These are phyloP conservation scores for Globisporangium viniferum DNA, from an alignment of 352 stramenopile genomes.

Conservation along the genomic window DNA sequence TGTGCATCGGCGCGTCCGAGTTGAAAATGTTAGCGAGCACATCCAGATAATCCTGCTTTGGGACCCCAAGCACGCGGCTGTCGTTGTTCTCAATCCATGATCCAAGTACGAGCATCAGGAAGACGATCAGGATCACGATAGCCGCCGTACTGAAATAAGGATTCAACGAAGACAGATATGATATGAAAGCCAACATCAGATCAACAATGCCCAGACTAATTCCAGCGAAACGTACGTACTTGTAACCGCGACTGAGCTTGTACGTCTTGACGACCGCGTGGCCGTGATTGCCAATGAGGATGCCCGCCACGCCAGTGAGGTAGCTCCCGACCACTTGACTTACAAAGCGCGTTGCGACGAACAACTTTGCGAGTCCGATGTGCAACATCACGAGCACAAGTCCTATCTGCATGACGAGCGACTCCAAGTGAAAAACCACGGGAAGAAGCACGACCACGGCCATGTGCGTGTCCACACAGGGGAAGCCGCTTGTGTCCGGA, in stretches of 20 bases:
- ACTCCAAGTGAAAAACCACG: constrained; percentile 40
- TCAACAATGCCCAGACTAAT: not conserved
- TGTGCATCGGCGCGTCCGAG: constrained; percentile 24
- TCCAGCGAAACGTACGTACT: constrained; percentile 16
- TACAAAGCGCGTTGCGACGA: constrained; percentile 48
- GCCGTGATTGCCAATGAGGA: constrained; percentile 60
- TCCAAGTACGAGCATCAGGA: constrained; percentile 51
- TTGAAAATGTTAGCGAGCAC: constrained; percentile 66
- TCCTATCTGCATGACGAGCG: constrained; percentile 21
- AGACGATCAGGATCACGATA: constrained; percentile 42
- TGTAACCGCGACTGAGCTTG: constrained; percentile 40
- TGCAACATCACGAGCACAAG: constrained; percentile 26
- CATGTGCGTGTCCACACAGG: constrained; percentile 78
- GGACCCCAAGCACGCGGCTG: constrained; percentile 55
- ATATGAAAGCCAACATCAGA: not conserved
- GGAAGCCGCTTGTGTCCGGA: constrained; percentile 19
- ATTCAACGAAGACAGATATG: not conserved
- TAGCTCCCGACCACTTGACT: constrained; percentile 61
- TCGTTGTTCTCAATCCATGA: constrained; percentile 79
- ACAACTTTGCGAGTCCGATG: constrained; percentile 32
- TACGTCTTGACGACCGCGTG: constrained; percentile 45
- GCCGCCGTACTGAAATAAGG: constrained; percentile 27
- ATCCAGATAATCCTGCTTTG: constrained; percentile 58
- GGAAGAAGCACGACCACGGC: constrained; percentile 62
- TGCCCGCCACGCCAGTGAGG: constrained; percentile 48